Conservation (phyloP, 2,329 filamentous ascomycete species). For the Stachybotrys chartarum region DNA sequence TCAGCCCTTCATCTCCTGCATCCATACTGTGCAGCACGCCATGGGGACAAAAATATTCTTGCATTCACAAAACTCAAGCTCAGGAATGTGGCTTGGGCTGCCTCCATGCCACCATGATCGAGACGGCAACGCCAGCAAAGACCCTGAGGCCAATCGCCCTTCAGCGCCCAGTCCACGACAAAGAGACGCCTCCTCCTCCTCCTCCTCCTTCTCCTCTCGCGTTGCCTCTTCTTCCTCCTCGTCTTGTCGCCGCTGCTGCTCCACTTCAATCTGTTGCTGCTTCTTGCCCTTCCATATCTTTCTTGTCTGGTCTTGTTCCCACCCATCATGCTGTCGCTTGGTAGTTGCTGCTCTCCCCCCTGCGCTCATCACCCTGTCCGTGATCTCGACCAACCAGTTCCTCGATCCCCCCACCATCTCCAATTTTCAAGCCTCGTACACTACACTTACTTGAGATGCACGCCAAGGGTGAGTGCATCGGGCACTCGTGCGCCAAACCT, state of each 20-base stretch:
- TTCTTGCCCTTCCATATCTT: background rate
- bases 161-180: background rate
- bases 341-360: background rate
- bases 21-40: too few relatives aligned
- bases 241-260: background rate
- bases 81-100: background rate
- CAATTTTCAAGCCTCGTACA: background rate
- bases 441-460: background rate
- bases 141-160: background rate
- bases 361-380: background rate
- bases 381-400: background rate
- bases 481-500: background rate
- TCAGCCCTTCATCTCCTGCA: too few relatives aligned
- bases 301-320: too few relatives aligned
- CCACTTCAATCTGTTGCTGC: background rate
- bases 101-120: background rate
- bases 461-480: background rate
- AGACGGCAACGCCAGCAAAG: background rate
- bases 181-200: background rate
- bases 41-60: background rate
- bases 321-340: too few relatives aligned
- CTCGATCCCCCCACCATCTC: background rate
- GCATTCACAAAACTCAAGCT: background rate
- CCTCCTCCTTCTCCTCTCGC: background rate
- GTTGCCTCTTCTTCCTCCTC: background rate